Conservation (phyloP, 441 rosid genomes). For the Eutrema salsugineum region DNA sequence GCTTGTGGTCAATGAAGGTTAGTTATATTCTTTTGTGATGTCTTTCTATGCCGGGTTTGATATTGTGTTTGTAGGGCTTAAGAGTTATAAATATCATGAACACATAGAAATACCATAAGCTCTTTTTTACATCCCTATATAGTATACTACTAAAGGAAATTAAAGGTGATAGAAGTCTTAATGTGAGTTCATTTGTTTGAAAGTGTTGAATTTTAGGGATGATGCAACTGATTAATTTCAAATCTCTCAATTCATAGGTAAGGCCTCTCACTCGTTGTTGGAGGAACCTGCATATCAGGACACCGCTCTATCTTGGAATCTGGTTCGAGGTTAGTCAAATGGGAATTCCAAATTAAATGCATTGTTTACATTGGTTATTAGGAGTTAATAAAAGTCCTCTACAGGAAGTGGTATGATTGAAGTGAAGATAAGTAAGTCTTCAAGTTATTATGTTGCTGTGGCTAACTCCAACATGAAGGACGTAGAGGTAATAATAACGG, state of each 20-base stretch:
- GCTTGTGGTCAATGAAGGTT: constrained; percentile 76
- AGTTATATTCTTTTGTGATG: not conserved
- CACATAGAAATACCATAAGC: not conserved
- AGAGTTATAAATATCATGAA: not conserved
- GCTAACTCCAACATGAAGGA: constrained; percentile 65
- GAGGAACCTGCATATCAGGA: constrained; percentile 50
- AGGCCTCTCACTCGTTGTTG: constrained; percentile 44
- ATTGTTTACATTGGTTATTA: constrained; percentile 1
- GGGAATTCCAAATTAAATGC: constrained; percentile 2
- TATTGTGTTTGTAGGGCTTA: not conserved
- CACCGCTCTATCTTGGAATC: constrained; percentile 58
- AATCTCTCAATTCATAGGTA: constrained; percentile 42
- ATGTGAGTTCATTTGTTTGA: not conserved
- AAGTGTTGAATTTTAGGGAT: not conserved
- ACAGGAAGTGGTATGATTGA: constrained; percentile 65
- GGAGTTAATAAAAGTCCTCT: constrained; percentile 5
- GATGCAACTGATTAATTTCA: constrained; percentile 12
- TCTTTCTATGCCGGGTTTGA: not conserved
- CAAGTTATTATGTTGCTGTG: constrained; percentile 64
- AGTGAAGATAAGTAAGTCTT: constrained; percentile 48
- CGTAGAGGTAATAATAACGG: constrained; percentile 46
- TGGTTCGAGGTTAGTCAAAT: constrained; percentile 58
- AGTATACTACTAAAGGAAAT: not conserved
- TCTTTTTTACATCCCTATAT: not conserved
- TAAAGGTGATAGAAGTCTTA: not conserved